Conservation (phyloP, 31 red algal species). For the Pterothamnion heteromorphum region DNA sequence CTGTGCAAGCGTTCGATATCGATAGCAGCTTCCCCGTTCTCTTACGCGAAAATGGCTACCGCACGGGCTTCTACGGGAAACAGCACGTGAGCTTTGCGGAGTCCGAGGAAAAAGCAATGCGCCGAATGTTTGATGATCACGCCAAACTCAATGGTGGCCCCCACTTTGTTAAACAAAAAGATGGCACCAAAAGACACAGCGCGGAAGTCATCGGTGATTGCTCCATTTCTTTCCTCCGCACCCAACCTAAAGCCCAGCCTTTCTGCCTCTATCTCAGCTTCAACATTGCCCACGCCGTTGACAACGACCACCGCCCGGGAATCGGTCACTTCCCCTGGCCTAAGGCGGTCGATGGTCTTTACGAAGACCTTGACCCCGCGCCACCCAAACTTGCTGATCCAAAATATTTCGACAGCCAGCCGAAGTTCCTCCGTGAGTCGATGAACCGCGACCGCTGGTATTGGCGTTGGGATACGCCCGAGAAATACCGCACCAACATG, state of each 20-base stretch:
- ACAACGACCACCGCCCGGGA: background rate
- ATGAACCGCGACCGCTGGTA: background rate
- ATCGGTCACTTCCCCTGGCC: background rate
- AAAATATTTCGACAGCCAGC: background rate
- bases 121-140: background rate
- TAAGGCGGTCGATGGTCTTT: background rate
- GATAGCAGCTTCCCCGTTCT: background rate
- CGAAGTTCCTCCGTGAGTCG: background rate
- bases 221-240: background rate
- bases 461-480: background rate
- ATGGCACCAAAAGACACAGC: background rate
- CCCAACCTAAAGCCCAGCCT: background rate
- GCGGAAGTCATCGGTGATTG: background rate
- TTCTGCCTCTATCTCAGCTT: background rate
- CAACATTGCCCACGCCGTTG: background rate
- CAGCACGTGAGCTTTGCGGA: background rate
- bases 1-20: background rate
- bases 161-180: background rate
- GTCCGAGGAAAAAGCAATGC: background rate
- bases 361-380: background rate
- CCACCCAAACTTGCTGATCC: background rate
- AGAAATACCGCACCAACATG: conserved; percentile 3
- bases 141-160: background rate
- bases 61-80: background rate
- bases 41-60: background rate